Evolutionary conservation across 352 stramenopile genomes (phyloP), one percentile per base, ranked within the genome.

Genomic region (Phytophthora europaea): DNA sequence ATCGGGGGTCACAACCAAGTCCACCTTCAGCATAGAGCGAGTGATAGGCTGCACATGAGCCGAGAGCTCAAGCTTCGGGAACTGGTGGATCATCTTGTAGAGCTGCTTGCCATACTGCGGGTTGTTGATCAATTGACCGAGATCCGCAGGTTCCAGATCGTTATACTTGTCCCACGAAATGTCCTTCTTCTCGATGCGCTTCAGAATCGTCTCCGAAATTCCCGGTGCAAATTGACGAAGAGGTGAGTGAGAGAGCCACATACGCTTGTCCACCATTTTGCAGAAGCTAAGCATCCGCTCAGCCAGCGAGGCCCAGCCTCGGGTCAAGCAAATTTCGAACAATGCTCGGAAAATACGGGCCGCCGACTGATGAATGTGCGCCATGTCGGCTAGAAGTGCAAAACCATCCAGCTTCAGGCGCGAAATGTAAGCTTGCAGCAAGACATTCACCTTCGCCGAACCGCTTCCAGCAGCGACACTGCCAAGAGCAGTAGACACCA

Each of bases 341-440:
- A 99, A 67, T 23, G 97, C 98, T 26, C 98, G 89, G 88, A 99
- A 99, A 72, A 99, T 99, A 82, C 98, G 94, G 0, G 95, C 97
- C 15, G 98, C 98, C 6, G 94, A 99, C 75, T 99, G 98, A 74
- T 99, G 97, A 70, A 99, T 98, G 78, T 99, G 99, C 3, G 95
- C 94, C 97, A 99, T 99, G 75, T 99, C 98, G n/a, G 97, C 93
- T 7, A 99, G 80, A 22, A 99, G 76, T 5, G 98, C 98, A 84
- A 99, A 99, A 0, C 98, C 98, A 76, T 99, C 98, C 8, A 99
- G 85, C 67, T 96, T 98, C 34, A 99, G 76, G 12, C 97, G 89
- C 52, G 94, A 99, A 70, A 99, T 99, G 75, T 99, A 99, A 34
- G 98, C 95, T 85, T 99, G 98, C 13, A 99, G 79, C 23, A 99